Base-by-base conservation (phyloP, 2,329 filamentous ascomycete genomes). In the Fusarium paranaense region DNA sequence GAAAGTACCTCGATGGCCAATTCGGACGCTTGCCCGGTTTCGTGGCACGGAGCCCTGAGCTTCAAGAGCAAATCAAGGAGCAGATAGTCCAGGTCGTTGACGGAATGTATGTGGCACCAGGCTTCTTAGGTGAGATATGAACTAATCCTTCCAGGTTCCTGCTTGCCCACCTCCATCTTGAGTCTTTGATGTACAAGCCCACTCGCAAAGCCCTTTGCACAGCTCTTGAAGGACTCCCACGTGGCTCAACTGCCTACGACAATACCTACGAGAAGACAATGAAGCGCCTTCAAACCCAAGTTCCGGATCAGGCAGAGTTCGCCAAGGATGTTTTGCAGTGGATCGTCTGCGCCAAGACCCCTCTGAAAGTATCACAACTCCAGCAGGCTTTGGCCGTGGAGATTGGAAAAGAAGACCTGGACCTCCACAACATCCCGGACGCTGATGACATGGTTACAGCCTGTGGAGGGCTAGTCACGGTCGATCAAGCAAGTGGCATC, bases 221-320 rank as follows among this genome's bases (percentile, higher is more conserved):
- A 1, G 78, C 81, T 2, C 68, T 88, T 0, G 9, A 69, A 30
- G 72, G 69, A 0, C 70, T 64, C 14, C 70, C 78, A 0, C 79
- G 50, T 18, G 81, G 81, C 2, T 71, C 62, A 70, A 20, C 79
- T 76, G 11, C 82, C 82, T 67, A 50, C 16, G 74, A 83, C 10
- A 3, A 69, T 4, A 82, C 83, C 0, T 90, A 90, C 47, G 59
- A 81, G 0, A 66, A 83, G 0, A 82, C 83, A 0, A 84, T 89
- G 76, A 35, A 81, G 2, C 76, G 85, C 18, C 86, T 89, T 11
- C 45, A 81, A 4, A 61, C 67, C 0, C 85, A 89, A 54, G 6
- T 65, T 0, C 1, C 57, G 1, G 81, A 80, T 2, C 66, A 79
- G 11, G 37, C 52, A 16, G 58, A 80, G 0, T 77, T 86, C 42